Percentiles rank a stretch among this genome's conserved stretches.
Evolutionary conservation across 495 filamentous ascomycete species (phyloP).

Genomic region (Neurospora sp.): DNA sequence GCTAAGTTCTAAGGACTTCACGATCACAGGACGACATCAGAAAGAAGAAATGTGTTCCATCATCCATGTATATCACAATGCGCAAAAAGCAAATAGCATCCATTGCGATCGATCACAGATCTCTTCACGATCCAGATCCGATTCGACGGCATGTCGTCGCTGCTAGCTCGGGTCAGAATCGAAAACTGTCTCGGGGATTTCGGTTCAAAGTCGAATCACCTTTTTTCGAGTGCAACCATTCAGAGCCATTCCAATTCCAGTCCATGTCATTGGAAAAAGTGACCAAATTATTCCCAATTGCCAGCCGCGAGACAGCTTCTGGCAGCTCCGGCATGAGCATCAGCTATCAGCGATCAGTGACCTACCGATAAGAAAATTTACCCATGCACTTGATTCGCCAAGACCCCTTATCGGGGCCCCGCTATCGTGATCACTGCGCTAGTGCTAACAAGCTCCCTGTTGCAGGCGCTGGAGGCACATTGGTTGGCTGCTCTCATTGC

Average conservation of each 20-base stretch:
- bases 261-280: neutral
- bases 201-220: neutral
- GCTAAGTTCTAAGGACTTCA: neutral
- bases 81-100: neutral
- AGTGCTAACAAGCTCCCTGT: neutral
- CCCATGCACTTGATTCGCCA: neutral
- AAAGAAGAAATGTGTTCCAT: neutral
- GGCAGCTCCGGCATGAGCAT: neutral
- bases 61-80: neutral
- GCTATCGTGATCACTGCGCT: conserved; percentile 1
- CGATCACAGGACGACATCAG: neutral
- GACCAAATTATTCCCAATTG: neutral
- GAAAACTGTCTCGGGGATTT: neutral
- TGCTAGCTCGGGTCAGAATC: neutral
- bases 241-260: neutral
- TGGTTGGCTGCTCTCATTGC: neutral
- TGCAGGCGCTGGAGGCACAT: neutral
- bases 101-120: neutral
- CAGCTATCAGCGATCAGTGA: neutral
- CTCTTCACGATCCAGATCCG: neutral
- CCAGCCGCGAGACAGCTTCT: neutral
- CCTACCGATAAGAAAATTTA: conserved; percentile 7
- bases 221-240: neutral
- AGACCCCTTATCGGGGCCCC: conserved; percentile 11
- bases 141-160: neutral